phyloP scores from a whole-genome alignment of 805 yeast species.

The Ogataea corticis region DNA sequence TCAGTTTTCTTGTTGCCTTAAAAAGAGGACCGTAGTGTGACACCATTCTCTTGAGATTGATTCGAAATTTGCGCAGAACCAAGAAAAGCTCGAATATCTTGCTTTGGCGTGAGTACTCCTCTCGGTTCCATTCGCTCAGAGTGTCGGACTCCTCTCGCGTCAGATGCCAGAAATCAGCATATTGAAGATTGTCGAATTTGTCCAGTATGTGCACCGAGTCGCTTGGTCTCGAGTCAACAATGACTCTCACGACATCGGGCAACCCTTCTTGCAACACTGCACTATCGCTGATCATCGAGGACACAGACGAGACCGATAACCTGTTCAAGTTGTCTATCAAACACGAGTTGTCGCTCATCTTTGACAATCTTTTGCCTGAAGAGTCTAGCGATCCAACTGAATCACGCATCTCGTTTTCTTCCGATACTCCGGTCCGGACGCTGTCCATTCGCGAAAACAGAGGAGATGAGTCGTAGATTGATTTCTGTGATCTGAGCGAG shows the following conservation, averaged over 20 bases:
- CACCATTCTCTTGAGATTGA: constrained; percentile 30
- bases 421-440: constrained; percentile 7
- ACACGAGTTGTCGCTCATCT: constrained; percentile 2
- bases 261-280: constrained; percentile 12
- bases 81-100: constrained; percentile 32
- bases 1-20: constrained; percentile 18
- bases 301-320: constrained; percentile 5
- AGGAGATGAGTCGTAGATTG: constrained; percentile 1
- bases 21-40: constrained; percentile 31
- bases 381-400: constrained; percentile 14
- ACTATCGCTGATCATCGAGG: constrained; percentile 8
- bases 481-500: constrained; percentile 9
- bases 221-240: constrained; percentile 30
- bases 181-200: constrained; percentile 26
- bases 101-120: constrained; percentile 32
- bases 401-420: constrained; percentile 13
- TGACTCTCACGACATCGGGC: constrained; percentile 26
- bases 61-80: constrained; percentile 26
- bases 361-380: constrained; percentile 12
- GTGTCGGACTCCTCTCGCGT: constrained; percentile 23
- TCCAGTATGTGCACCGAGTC: constrained; percentile 23
- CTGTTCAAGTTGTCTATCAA: constrained; percentile 2
- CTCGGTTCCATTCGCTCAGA: constrained; percentile 27
- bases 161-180: constrained; percentile 32
- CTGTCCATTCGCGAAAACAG: background rate